Evolutionary conservation across 2,329 filamentous ascomycete genomes (phyloP), one percentile per base, ranked within the genome.

Genomic region (Cordyceps militaris): DNA sequence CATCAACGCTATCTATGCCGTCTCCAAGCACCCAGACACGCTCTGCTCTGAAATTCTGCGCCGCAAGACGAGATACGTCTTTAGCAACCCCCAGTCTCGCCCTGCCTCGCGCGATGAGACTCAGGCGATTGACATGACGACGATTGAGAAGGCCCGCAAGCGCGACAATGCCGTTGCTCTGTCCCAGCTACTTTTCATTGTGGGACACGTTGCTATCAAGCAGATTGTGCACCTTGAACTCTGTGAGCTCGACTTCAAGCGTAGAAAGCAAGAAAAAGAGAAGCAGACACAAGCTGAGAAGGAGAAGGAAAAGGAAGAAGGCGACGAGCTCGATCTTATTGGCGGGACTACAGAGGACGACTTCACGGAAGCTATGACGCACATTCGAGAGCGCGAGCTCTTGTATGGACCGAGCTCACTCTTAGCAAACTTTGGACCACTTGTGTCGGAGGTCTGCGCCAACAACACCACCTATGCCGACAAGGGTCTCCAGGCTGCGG

Each of bases 171-270:
- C 90, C 1, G 80, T 91, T 48, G 86, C 84, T 0, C 78, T 99
- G 2, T 96, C 94, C 0, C 94, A 97, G 66, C 80, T 99, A 2
- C 79, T 99, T 0, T 97, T 97, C 69, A 88, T 96, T 36, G 93
- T 97, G 30, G 94, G 94, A 0, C 94, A 99, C 67, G 89, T 97
- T 49, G 94, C 94, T 14, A 94, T 99, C 69, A 99, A 99, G 75
- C 95, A 99, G 69, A 99, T 99, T 65, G 95, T 99, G 0, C 94
- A 99, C 70, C 82, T 99, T 11, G 94, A 99, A 66, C 80, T 97
- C n/a, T 96, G 92, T 70, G 94, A 99, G 69, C 84, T 94, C 51
- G 94, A 99, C 71, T 99, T 99, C 73, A 99, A 99, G 77, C 88
- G 93, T 56, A 84, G 93, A 63, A 99, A 99, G 77, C 87, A 89